phyloP scores from a whole-genome alignment of 2,329 filamentous ascomycete genomes.

The Beauveria sp. region DNA sequence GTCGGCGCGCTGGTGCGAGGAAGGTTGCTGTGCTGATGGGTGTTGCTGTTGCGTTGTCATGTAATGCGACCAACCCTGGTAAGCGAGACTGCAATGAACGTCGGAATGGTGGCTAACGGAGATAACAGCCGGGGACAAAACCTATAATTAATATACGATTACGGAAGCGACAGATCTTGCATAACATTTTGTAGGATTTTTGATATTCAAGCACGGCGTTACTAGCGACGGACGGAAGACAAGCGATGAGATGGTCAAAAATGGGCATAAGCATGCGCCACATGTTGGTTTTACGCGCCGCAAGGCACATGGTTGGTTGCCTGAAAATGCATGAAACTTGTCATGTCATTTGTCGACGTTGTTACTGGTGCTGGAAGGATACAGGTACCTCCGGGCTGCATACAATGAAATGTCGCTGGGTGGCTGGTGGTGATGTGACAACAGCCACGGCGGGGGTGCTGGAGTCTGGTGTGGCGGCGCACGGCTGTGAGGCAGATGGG shows the following conservation, averaged over 20 bases:
- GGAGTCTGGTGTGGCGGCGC: background rate
- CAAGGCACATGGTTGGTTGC: background rate
- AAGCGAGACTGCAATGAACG: background rate
- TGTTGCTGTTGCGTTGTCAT: constrained; percentile 5
- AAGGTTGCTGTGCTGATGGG: constrained; percentile 22
- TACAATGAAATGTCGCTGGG: background rate
- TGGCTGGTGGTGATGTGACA: background rate
- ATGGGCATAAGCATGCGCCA: background rate
- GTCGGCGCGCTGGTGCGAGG: constrained; percentile 30
- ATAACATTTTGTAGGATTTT: background rate
- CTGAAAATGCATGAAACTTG: background rate
- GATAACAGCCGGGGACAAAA: background rate
- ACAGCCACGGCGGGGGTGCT: constrained; percentile 5
- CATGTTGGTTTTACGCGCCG: too few species aligned
- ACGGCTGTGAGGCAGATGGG: background rate
- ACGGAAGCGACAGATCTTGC: background rate
- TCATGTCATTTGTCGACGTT: background rate
- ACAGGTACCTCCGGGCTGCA: background rate
- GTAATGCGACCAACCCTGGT: constrained; percentile 2
- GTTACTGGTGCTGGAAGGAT: background rate
- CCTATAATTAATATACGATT: background rate
- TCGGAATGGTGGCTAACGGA: background rate
- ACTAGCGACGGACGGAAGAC: background rate
- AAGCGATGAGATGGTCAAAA: background rate
- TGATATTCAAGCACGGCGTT: background rate